Conservation (phyloP, 2,329 filamentous ascomycete species). For the Aspergillus sp. region DNA sequence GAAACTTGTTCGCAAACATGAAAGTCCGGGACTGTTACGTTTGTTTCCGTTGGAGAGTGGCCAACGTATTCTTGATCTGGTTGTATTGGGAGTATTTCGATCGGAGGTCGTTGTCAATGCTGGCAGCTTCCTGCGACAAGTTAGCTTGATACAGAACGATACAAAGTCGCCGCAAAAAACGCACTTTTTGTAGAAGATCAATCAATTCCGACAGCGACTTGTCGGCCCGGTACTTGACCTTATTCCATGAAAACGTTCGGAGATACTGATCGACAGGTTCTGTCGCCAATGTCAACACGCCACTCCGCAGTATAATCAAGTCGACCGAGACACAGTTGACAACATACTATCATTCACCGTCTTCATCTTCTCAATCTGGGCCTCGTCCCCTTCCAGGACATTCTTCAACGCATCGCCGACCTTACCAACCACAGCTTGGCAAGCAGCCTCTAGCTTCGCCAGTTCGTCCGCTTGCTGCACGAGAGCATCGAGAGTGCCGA, state of each 20-base stretch:
- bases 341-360: conserved; percentile 86
- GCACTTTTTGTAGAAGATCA: conserved; percentile 81
- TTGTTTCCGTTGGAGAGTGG: conserved; percentile 79
- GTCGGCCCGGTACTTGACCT: conserved; percentile 93
- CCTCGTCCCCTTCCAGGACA: conserved; percentile 81
- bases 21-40: conserved; percentile 56
- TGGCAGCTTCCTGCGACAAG: conserved; percentile 71
- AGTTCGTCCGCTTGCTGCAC: conserved; percentile 97
- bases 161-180: not conserved
- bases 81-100: conserved; percentile 94
- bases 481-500: conserved; percentile 90
- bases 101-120: conserved; percentile 95
- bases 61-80: conserved; percentile 79
- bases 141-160: not conserved
- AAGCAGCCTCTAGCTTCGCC: conserved; percentile 77
- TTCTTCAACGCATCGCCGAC: conserved; percentile 81
- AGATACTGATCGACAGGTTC: conserved; percentile 96
- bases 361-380: conserved; percentile 81
- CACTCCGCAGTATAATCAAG: not conserved
- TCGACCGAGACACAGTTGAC: not conserved
- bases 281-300: conserved; percentile 42
- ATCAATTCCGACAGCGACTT: conserved; percentile 85
- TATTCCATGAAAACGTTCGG: conserved; percentile 90
- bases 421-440: conserved; percentile 80
- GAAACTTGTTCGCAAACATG: not conserved